phyloP scores from a whole-genome alignment of 768 basidiomycete genomes.

The Rhizopogon salebrosus region DNA sequence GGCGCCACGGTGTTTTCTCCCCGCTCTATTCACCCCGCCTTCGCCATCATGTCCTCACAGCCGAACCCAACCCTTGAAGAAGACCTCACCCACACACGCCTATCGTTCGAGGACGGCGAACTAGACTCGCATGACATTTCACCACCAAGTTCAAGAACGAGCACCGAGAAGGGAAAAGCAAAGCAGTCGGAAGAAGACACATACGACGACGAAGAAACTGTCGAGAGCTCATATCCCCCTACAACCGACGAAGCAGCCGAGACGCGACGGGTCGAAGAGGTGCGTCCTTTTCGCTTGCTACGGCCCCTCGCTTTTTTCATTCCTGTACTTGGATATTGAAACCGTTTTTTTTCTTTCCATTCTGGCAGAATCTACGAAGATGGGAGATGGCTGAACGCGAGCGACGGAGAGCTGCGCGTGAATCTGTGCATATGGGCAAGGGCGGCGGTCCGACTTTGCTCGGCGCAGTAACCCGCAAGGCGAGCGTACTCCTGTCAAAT shows the following conservation, averaged over 20 bases:
- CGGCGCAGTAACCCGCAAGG: conserved; percentile 51
- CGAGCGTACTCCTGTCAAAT: conserved; percentile 52
- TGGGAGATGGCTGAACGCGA: conserved; percentile 79
- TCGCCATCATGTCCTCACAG: conserved; percentile 21
- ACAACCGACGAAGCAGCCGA: conserved; percentile 61
- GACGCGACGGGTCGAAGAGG: conserved; percentile 69
- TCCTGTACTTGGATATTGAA: not conserved
- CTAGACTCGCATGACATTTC: conserved; percentile 12
- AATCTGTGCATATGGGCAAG: conserved; percentile 31
- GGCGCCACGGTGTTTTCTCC: conserved; percentile 1
- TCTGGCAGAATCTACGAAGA: conserved; percentile 57
- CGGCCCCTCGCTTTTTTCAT: conserved; percentile 1
- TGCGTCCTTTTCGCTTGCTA: conserved; percentile 23
- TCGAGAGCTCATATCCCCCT: conserved; percentile 52
- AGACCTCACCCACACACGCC: conserved; percentile 34
- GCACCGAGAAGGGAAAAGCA: conserved; percentile 31
- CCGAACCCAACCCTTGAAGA: conserved; percentile 34
- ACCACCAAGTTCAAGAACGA: conserved; percentile 21
- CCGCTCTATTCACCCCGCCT: conserved; percentile 31
- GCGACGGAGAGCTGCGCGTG: conserved; percentile 67
- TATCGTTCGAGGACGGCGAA: conserved; percentile 29
- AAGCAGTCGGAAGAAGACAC: conserved; percentile 16
- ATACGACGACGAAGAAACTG: conserved; percentile 20
- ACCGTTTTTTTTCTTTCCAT: not conserved
- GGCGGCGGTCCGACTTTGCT: conserved; percentile 40